Percentiles rank a stretch among this genome's conserved stretches.
These are phyloP conservation scores for Paecilomyces sp. DNA, from an alignment of 2,329 filamentous ascomycete genomes.

Conservation along the genomic window DNA sequence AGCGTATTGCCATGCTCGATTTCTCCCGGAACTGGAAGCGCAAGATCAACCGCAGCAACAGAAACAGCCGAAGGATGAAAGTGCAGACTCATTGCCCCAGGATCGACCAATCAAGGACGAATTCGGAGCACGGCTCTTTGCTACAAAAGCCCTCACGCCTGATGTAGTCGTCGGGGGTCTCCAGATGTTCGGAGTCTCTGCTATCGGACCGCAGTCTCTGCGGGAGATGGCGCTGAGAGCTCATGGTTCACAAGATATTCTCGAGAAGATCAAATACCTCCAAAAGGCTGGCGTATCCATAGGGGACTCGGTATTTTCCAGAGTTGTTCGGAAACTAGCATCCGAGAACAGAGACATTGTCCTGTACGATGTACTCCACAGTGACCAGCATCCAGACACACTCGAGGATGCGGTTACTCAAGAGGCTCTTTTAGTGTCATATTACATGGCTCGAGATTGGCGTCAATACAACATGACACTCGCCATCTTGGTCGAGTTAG, in stretches of 20 bases:
- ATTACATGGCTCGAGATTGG: slow-evolving; percentile 46
- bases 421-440: slow-evolving; percentile 46
- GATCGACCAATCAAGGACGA: slow-evolving; percentile 55
- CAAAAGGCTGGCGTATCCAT: slow-evolving; percentile 56
- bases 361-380: slow-evolving; percentile 46
- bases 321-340: slow-evolving; percentile 59
- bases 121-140: slow-evolving; percentile 75
- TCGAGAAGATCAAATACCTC: slow-evolving; percentile 54
- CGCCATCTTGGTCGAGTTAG: slow-evolving; percentile 41
- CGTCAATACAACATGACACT: slow-evolving; percentile 49
- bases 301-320: slow-evolving; percentile 56
- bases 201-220: slow-evolving; percentile 68
- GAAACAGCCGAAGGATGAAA: slow-evolving; percentile 5
- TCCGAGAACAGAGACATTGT: slow-evolving; percentile 46
- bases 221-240: slow-evolving; percentile 69
- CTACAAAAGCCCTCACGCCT: slow-evolving; percentile 64
- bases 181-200: slow-evolving; percentile 61
- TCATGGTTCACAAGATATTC: slow-evolving; percentile 48
- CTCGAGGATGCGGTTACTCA: slow-evolving; percentile 52
- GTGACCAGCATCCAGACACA: slow-evolving; percentile 59
- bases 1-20: slow-evolving; percentile 13
- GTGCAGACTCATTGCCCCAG: slow-evolving; percentile 6
- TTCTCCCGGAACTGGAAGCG: slow-evolving; percentile 4
- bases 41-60: slow-evolving; percentile 4
- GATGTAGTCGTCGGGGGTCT: slow-evolving; percentile 66